Conservation (phyloP, 257 asterid species). For the Ballota nigra region DNA sequence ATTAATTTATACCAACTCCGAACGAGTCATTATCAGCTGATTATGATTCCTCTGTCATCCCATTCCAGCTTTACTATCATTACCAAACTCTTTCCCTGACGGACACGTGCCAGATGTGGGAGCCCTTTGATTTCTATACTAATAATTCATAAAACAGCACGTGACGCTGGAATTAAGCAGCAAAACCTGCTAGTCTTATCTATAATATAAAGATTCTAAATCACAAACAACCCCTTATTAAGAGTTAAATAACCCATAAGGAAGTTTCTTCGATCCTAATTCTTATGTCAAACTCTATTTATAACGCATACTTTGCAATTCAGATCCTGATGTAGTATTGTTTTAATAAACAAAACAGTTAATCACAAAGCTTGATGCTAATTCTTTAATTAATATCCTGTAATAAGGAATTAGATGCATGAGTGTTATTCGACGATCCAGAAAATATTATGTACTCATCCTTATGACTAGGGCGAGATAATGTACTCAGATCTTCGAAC, state of each 20-base stretch:
- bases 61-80: slow-evolving; percentile 6
- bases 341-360: background rate
- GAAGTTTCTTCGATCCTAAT: background rate
- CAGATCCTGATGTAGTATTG: background rate
- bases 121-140: slow-evolving; percentile 13
- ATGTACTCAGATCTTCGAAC: background rate
- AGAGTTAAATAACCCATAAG: background rate
- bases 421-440: background rate
- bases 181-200: background rate
- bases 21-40: slow-evolving; percentile 23
- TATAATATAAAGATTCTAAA: background rate
- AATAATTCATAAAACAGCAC: slow-evolving; percentile 18
- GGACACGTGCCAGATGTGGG: slow-evolving; percentile 30
- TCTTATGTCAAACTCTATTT: background rate
- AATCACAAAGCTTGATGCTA: background rate
- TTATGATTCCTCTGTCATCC: slow-evolving; percentile 23
- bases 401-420: too few relatives aligned
- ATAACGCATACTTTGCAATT: background rate
- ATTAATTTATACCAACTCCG: slow-evolving; percentile 2
- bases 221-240: background rate
- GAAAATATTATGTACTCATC: too few relatives aligned
- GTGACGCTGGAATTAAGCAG: slow-evolving; percentile 5
- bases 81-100: slow-evolving; percentile 20
- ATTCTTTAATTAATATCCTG: background rate
- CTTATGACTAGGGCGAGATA: too few relatives aligned